Conservation (phyloP, 306 rosid species). For the Comarum palustre region DNA sequence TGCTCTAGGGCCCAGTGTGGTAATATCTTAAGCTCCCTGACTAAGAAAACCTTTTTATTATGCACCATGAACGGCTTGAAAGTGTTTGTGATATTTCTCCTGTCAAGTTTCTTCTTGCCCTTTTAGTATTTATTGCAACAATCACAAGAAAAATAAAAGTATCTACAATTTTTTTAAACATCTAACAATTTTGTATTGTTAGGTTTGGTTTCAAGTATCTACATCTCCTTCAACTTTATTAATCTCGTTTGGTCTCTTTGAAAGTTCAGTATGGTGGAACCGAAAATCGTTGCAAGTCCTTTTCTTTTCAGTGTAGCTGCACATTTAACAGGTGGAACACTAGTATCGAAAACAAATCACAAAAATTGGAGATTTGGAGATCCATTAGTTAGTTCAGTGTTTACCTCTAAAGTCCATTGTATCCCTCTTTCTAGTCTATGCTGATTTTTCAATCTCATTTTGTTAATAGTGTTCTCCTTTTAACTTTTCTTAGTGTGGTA, state of each 20-base stretch:
- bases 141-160: not conserved
- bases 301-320: no score
- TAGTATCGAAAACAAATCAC: no score
- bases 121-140: not conserved
- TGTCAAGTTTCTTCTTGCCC: not conserved
- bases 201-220: no score
- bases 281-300: no score
- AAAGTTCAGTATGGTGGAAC: no score
- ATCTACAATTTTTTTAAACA: no score
- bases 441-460: not conserved
- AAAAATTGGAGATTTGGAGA: not conserved
- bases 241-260: no score
- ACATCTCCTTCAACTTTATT: no score
- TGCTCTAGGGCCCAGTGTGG: conserved; percentile 75
- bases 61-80: not conserved
- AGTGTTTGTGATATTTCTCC: not conserved
- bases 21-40: conserved; percentile 38
- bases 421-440: not conserved
- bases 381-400: not conserved
- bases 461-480: not conserved
- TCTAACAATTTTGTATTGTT: no score
- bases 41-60: not conserved
- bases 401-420: not conserved
- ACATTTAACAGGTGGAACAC: no score
- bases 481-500: conserved; percentile 2